Conservation (phyloP, 2,329 filamentous ascomycete species). For the Diaporthe sp. region DNA sequence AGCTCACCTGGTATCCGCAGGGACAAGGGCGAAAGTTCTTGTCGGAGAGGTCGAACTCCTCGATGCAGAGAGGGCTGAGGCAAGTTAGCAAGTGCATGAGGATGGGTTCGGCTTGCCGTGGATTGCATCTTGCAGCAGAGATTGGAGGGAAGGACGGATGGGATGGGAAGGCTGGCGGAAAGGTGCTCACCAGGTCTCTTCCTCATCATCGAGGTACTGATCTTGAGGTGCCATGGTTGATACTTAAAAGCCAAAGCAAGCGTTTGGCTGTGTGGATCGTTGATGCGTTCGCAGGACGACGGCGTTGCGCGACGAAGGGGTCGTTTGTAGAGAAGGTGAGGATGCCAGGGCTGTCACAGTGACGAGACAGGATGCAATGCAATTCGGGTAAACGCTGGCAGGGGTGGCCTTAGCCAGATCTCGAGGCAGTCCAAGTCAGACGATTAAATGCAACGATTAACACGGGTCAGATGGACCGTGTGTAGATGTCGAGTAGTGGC, state of each 20-base stretch:
- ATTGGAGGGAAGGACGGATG: slow-evolving; percentile 40
- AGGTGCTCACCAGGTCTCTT: slow-evolving; percentile 73
- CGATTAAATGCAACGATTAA: slow-evolving; percentile 22
- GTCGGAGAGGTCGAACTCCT: slow-evolving; percentile 98
- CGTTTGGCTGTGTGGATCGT: not conserved
- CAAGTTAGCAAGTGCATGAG: slow-evolving; percentile 45
- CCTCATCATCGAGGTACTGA: slow-evolving; percentile 78
- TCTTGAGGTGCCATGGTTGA: slow-evolving; percentile 75
- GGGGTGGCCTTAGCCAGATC: slow-evolving; percentile 10
- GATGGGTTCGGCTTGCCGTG: slow-evolving; percentile 35
- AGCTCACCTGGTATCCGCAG: slow-evolving; percentile 92
- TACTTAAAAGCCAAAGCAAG: not conserved
- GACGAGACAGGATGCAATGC: slow-evolving; percentile 15
- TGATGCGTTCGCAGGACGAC: not conserved
- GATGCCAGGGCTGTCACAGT: slow-evolving; percentile 28
- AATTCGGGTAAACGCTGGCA: not conserved
- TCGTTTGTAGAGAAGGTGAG: slow-evolving; percentile 38
- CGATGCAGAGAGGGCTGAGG: slow-evolving; percentile 91
- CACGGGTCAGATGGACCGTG: not conserved
- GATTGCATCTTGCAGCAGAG: slow-evolving; percentile 33
- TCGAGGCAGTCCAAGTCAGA: not conserved
- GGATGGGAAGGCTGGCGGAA: not conserved
- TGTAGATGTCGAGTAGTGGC: not conserved
- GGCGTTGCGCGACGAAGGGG: slow-evolving; percentile 20
- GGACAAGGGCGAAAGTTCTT: slow-evolving; percentile 97